These are phyloP conservation scores for Stropharia rugosoannulata DNA, from an alignment of 768 basidiomycete genomes.

Conservation along the genomic window DNA sequence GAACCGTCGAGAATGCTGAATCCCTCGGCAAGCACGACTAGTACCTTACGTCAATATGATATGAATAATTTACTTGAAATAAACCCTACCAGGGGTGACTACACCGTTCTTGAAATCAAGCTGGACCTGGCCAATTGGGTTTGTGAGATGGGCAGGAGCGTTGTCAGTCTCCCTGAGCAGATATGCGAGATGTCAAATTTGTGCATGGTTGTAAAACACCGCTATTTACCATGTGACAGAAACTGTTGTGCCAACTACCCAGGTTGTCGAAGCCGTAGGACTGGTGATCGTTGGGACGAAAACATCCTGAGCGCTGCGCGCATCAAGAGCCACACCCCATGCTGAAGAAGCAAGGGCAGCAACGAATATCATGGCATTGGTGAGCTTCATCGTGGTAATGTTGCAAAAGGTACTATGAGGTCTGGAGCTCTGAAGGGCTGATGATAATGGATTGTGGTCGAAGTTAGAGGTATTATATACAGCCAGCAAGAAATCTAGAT, in stretches of 20 bases:
- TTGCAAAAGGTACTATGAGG: no score
- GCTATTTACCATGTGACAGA: not conserved
- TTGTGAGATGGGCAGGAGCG: not conserved
- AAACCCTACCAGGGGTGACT: not conserved
- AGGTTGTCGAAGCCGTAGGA: not conserved
- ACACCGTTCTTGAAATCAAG: not conserved
- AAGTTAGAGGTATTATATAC: no score
- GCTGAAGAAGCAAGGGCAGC: not conserved
- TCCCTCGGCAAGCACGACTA: not conserved
- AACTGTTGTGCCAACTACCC: not conserved
- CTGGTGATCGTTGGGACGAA: not conserved
- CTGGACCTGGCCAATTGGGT: not conserved
- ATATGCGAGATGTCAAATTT: not conserved
- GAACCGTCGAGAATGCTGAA: not conserved
- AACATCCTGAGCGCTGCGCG: not conserved
- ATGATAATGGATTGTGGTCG: no score
- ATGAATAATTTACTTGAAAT: not conserved
- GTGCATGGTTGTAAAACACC: no score
- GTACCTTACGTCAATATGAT: not conserved
- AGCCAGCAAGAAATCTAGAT: no score
- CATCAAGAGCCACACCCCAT: not conserved
- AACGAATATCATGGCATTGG: not conserved
- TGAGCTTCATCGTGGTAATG: not conserved
- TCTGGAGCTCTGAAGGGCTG: no score
- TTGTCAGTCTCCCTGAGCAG: not conserved